Conservation (phyloP, 1,284 basidiomycete genomes). For the Mrakiaceae sp. region DNA sequence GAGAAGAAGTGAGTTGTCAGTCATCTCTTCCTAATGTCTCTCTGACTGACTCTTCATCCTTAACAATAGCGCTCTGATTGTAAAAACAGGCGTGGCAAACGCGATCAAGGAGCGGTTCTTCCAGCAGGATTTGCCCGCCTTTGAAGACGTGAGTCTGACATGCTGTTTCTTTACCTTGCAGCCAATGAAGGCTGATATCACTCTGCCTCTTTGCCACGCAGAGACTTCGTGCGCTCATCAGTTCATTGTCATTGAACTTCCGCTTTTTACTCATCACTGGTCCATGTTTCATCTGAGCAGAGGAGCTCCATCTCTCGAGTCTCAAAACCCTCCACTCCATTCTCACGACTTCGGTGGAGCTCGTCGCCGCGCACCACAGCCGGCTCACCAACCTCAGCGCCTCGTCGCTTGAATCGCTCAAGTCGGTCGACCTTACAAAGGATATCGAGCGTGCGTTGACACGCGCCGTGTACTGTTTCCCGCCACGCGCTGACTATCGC, state of each 20-base stretch:
- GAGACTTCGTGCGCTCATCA: conserved; percentile 6
- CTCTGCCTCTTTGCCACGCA: background rate
- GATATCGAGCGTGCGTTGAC: background rate
- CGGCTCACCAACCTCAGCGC: background rate
- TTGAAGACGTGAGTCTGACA: conserved; percentile 54
- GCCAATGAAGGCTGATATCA: background rate
- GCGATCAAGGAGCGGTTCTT: conserved; percentile 57
- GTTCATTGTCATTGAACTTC: background rate
- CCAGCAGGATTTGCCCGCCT: conserved; percentile 48
- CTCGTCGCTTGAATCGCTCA: conserved; percentile 6
- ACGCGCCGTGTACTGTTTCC: no score
- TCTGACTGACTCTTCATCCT: conserved; percentile 6
- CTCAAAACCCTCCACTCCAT: conserved; percentile 4
- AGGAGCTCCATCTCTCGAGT: conserved; percentile 9
- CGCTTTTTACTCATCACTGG: background rate
- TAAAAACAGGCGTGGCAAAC: conserved; percentile 57
- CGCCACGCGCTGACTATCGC: no score
- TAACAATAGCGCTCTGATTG: conserved; percentile 49
- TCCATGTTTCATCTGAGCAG: background rate
- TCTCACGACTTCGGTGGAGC: background rate
- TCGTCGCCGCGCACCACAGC: conserved; percentile 1
- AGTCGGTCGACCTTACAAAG: conserved; percentile 1
- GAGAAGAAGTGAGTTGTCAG: conserved; percentile 54
- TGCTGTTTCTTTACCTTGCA: background rate
- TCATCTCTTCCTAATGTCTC: conserved; percentile 5